Evolutionary conservation across 129 eudicot genomes (phyloP).

Genomic region (Chrysanthemum makinoi): DNA sequence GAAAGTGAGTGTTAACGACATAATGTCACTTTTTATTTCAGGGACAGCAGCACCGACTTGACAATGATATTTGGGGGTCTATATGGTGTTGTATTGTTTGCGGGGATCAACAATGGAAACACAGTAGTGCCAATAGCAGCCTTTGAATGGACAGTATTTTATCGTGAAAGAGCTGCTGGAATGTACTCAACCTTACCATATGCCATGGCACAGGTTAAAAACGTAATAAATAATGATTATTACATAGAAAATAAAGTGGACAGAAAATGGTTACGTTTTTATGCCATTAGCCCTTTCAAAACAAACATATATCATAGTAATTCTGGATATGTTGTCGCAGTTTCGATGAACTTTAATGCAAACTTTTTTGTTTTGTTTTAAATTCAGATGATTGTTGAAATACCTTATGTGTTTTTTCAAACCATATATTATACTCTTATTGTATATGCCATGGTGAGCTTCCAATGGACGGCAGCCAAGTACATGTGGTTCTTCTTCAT

Average conservation of each 20-base stretch:
- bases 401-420: constrained; percentile 49
- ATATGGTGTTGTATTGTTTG: constrained; percentile 33
- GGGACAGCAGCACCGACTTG: constrained; percentile 33
- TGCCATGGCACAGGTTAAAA: constrained; percentile 88
- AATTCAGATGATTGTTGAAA: constrained; percentile 48
- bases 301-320: too few species aligned
- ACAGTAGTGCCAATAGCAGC: constrained; percentile 31
- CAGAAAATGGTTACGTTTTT: too few species aligned
- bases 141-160: constrained; percentile 61
- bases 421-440: constrained; percentile 33
- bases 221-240: not conserved
- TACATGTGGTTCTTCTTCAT: constrained; percentile 42
- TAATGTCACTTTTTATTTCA: constrained; percentile 21
- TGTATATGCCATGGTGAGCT: constrained; percentile 50
- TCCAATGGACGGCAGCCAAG: constrained; percentile 46
- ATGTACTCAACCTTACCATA: constrained; percentile 89
- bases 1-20: too few species aligned
- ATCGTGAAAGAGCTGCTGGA: constrained; percentile 88
- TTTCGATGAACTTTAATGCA: not conserved
- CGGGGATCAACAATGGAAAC: constrained; percentile 39
- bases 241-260: too few species aligned
- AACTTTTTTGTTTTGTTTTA: constrained; percentile 3
- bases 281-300: too few species aligned
- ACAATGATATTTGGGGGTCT: constrained; percentile 33
- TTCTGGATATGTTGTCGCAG: too few species aligned